A percentile compares a stretch with the other conserved stretches of the same genome.
Conservation (phyloP, 768 basidiomycete genomes). For the Suillus subaureus region DNA sequence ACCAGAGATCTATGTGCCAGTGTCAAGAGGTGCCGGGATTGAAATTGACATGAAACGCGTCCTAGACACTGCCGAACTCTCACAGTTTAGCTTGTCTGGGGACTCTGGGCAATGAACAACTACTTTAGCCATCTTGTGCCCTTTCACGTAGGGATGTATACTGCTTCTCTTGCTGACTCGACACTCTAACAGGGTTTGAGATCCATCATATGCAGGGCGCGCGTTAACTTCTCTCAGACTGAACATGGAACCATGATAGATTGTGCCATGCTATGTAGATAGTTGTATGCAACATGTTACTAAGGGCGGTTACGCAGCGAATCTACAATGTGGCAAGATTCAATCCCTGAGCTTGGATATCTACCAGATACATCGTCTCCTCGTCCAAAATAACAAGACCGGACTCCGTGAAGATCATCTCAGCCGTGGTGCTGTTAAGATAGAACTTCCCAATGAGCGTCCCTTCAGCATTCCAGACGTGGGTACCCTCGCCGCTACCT, state of each 20-base stretch:
- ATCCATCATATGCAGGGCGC: not conserved
- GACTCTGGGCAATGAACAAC: too few species aligned
- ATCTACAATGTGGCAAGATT: conserved; percentile 18
- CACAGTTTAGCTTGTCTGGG: too few species aligned
- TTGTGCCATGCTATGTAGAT: not conserved
- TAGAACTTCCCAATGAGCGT: conserved; percentile 69
- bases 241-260: not conserved
- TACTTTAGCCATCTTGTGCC: conserved; percentile 21
- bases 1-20: too few species aligned
- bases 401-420: conserved; percentile 44
- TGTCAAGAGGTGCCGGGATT: conserved; percentile 38
- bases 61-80: too few species aligned
- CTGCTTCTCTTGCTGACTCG: too few species aligned
- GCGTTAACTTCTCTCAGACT: not conserved
- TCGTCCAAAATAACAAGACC: conserved; percentile 43
- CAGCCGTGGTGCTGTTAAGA: conserved; percentile 37
- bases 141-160: not conserved
- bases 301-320: conserved; percentile 13
- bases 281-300: conserved; percentile 13
- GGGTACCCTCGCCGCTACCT: conserved; percentile 69
- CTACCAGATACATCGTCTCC: conserved; percentile 39
- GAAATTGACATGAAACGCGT: conserved; percentile 50
- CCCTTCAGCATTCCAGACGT: conserved; percentile 60
- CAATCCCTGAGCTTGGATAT: conserved; percentile 37
- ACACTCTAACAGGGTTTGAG: too few species aligned